These are phyloP conservation scores for Diaporthe nobilis DNA, from an alignment of 2,329 filamentous ascomycete genomes.

Conservation along the genomic window DNA sequence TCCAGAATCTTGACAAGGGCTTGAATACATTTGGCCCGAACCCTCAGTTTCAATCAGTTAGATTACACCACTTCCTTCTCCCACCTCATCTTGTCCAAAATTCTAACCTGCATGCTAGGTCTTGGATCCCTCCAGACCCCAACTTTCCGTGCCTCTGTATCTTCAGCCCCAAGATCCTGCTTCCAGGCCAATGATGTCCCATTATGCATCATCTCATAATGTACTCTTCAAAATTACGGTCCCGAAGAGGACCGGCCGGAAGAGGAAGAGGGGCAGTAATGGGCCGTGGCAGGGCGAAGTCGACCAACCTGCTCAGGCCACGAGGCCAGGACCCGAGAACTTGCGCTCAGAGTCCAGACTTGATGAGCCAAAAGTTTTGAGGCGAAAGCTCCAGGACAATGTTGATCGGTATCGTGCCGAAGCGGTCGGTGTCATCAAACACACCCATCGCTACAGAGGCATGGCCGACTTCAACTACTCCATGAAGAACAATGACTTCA, in stretches of 20 bases:
- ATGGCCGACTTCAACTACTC: constrained; percentile 91
- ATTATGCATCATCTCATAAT: constrained; percentile 83
- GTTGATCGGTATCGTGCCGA: constrained; percentile 75
- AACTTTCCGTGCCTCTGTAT: constrained; percentile 75
- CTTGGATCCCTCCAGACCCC: constrained; percentile 59
- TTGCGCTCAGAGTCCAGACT: constrained; percentile 49
- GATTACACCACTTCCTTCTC: constrained; percentile 25
- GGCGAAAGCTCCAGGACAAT: constrained; percentile 80
- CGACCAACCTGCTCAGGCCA: constrained; percentile 48
- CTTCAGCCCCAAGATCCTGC: constrained; percentile 85
- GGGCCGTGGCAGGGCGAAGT: constrained; percentile 71
- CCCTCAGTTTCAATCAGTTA: constrained; percentile 55
- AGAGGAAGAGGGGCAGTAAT: constrained; percentile 83
- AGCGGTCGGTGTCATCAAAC: constrained; percentile 79
- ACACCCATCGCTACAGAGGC: constrained; percentile 88
- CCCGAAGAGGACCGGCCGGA: constrained; percentile 88
- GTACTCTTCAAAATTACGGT: constrained; percentile 88
- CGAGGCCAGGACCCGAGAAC: neutral
- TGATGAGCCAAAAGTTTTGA: constrained; percentile 69
- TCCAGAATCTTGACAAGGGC: constrained; percentile 58
- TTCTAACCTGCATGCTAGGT: constrained; percentile 52
- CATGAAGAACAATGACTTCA: constrained; percentile 76
- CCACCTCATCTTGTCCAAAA: neutral
- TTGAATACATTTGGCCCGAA: constrained; percentile 57
- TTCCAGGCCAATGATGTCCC: constrained; percentile 83